Evolutionary conservation across 441 rosid genomes (phyloP).

Genomic region (Gossypium davidsonii): DNA sequence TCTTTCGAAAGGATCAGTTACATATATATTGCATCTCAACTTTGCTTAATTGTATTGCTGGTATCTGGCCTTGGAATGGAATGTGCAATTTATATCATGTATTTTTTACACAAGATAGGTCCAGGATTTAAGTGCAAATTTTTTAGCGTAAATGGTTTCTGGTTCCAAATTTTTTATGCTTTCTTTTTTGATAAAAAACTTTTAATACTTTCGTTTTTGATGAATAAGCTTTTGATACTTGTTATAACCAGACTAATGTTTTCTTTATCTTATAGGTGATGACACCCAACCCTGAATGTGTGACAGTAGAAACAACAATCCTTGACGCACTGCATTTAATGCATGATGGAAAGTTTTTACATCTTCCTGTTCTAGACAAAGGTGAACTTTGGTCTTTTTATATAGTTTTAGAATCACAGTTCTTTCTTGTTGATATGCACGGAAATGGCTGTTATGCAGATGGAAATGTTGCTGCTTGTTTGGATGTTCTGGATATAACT

Average conservation of each 20-base stretch:
- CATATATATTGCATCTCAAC: neutral
- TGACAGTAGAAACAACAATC: conserved; percentile 61
- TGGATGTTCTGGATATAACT: conserved; percentile 84
- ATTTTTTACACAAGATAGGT: neutral
- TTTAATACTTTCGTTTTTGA: neutral
- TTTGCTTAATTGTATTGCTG: neutral
- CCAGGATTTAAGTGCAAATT: neutral
- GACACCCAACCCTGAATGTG: conserved; percentile 84
- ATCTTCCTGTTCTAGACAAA: conserved; percentile 82
- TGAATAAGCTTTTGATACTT: neutral
- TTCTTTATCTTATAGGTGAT: conserved; percentile 48
- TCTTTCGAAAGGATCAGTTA: neutral
- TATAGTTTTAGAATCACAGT: neutral
- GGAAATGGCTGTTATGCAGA: conserved; percentile 36
- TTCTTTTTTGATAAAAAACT: neutral
- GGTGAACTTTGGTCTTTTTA: conserved; percentile 29
- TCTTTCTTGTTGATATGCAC: neutral
- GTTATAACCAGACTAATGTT: neutral
- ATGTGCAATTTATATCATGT: neutral
- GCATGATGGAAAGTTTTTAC: conserved; percentile 90
- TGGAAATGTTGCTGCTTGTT: conserved; percentile 54
- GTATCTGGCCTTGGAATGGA: neutral
- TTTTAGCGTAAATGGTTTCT: neutral
- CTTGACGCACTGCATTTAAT: conserved; percentile 82
- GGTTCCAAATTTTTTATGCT: neutral